phyloP scores from a whole-genome alignment of 2,329 filamentous ascomycete species.

The Allantophomopsis cytisporea region DNA sequence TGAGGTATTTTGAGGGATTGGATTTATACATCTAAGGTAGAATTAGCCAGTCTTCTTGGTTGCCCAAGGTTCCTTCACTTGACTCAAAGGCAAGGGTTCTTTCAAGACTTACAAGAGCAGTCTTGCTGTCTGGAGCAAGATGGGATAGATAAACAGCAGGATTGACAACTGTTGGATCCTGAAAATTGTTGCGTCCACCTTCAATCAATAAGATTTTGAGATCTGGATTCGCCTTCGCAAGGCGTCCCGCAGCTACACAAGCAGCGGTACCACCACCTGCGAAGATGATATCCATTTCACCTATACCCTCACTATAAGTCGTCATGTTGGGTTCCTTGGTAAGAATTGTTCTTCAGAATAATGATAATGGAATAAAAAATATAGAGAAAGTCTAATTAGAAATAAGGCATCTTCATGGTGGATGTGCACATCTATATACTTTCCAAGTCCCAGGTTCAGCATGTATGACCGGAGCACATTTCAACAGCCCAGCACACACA shows the following conservation, averaged over 20 bases:
- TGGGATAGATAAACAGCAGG: constrained; percentile 35
- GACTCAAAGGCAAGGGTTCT: no score
- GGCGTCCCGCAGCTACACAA: constrained; percentile 32
- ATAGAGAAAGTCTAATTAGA: no score
- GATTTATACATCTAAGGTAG: constrained; percentile 30
- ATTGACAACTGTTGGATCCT: constrained; percentile 32
- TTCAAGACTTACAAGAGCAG: constrained; percentile 18
- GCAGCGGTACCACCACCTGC: constrained; percentile 34
- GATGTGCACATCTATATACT: no score
- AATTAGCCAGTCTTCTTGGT: background rate
- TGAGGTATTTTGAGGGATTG: constrained; percentile 28
- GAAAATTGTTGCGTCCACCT: constrained; percentile 35
- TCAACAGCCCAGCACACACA: no score
- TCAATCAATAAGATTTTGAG: constrained; percentile 39
- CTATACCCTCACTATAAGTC: constrained; percentile 10
- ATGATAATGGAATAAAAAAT: no score
- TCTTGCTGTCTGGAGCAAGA: constrained; percentile 31
- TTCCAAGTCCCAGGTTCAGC: no score
- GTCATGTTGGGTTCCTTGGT: constrained; percentile 7
- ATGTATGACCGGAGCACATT: no score
- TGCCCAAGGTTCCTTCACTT: no score
- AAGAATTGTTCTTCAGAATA: no score
- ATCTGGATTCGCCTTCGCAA: constrained; percentile 33
- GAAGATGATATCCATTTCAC: constrained; percentile 35
- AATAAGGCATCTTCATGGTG: no score